Conservation (phyloP, 129 eudicot genomes). For the Mikania micrantha region DNA sequence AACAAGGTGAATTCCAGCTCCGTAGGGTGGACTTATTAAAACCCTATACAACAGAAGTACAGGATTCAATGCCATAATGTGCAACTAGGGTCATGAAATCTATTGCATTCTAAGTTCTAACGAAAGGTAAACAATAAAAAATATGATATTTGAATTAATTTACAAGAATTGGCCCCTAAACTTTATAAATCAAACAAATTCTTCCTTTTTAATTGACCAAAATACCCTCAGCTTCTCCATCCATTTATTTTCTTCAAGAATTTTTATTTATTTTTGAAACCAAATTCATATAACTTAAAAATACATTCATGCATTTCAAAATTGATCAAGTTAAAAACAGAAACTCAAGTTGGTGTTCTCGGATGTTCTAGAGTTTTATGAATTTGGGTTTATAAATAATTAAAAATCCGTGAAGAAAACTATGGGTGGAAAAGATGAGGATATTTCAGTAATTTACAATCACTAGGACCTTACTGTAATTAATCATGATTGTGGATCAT, state of each 20-base stretch:
- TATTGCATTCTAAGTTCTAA: no score
- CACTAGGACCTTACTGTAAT: background rate
- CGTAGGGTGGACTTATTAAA: constrained; percentile 10
- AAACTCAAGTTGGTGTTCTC: background rate
- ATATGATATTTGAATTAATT: no score
- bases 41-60: constrained; percentile 13
- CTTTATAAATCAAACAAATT: background rate
- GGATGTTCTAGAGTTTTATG: background rate
- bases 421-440: background rate
- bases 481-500: background rate
- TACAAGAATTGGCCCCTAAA: background rate
- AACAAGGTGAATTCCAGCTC: constrained; percentile 8
- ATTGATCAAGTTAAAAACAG: background rate
- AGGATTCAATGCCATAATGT: background rate
- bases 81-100: background rate
- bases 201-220: background rate
- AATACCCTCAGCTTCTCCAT: background rate
- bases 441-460: background rate
- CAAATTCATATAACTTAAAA: background rate
- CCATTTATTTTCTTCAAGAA: background rate
- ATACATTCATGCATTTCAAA: background rate
- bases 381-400: background rate
- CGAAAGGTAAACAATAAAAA: no score
- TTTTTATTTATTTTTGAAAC: background rate
- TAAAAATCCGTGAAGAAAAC: background rate